Conservation (phyloP, 192 early-diverging fungal species). For the Mortierella alpina region DNA sequence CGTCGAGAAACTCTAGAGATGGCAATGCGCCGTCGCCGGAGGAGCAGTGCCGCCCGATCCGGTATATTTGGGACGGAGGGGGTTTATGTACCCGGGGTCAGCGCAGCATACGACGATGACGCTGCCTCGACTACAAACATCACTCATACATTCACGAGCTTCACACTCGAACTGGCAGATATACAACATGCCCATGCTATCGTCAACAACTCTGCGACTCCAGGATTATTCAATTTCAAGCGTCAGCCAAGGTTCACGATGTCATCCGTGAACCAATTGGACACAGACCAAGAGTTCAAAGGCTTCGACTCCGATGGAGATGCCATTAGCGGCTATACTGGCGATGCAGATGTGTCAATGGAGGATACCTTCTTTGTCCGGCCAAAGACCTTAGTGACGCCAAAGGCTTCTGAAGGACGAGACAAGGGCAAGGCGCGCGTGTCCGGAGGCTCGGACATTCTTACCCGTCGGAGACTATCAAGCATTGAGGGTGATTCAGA, state of each 20-base stretch:
- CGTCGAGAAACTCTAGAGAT: constrained; percentile 49
- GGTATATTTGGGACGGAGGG: constrained; percentile 7
- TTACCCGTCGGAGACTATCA: constrained; percentile 4
- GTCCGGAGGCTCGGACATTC: constrained; percentile 5
- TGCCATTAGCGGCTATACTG: constrained; percentile 47
- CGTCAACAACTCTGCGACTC: constrained; percentile 38
- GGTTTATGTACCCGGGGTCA: not conserved
- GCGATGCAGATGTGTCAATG: constrained; percentile 51
- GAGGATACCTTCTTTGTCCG: constrained; percentile 42
- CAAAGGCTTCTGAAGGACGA: not conserved
- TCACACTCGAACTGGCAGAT: constrained; percentile 35
- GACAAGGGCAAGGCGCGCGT: constrained; percentile 22
- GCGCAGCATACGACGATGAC: constrained; percentile 12
- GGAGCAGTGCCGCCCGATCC: constrained; percentile 30
- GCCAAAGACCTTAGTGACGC: constrained; percentile 14
- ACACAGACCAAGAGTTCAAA: constrained; percentile 39
- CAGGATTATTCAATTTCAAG: constrained; percentile 47
- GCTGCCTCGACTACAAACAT: constrained; percentile 30
- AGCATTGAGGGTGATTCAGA: constrained; percentile 25
- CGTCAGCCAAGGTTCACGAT: constrained; percentile 22
- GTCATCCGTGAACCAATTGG: constrained; percentile 29
- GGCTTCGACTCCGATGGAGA: constrained; percentile 51
- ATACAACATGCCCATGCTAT: constrained; percentile 34
- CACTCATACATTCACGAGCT: constrained; percentile 46
- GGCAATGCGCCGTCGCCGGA: constrained; percentile 44